A percentile compares a stretch with the other conserved stretches of the same genome.
Conservation (phyloP, 75 land plant species). For the Picea sitchensis region DNA sequence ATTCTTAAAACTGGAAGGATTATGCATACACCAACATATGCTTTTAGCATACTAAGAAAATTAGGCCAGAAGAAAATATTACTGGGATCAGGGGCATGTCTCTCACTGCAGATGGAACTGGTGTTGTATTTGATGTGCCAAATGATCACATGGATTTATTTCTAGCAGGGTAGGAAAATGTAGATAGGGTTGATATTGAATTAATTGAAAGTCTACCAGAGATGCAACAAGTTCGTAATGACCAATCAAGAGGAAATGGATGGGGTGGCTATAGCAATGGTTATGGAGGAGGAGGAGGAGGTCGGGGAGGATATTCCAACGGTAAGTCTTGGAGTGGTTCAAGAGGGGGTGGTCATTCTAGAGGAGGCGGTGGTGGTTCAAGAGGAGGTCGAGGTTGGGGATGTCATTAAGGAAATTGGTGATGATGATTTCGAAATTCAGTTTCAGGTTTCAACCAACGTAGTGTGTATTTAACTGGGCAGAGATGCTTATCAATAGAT, state of each 20-base stretch:
- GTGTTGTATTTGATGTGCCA: constrained; percentile 92
- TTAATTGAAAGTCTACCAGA: constrained; percentile 21
- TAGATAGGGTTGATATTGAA: constrained; percentile 16
- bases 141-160: constrained; percentile 48
- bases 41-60: constrained; percentile 54
- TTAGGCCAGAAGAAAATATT: constrained; percentile 71
- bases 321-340: constrained; percentile 16
- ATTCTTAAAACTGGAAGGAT: constrained; percentile 56
- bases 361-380: neutral
- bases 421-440: neutral
- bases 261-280: constrained; percentile 13
- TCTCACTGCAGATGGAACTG: constrained; percentile 78
- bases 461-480: too few species aligned
- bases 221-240: constrained; percentile 17
- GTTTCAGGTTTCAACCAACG: neutral
- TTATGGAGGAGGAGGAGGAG: constrained; percentile 11
- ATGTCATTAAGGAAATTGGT: neutral
- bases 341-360: constrained; percentile 6
- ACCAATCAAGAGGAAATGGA: constrained; percentile 24
- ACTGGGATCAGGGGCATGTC: constrained; percentile 61
- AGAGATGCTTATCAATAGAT: neutral
- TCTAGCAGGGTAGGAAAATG: constrained; percentile 56
- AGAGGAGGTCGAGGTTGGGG: constrained; percentile 8
- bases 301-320: constrained; percentile 17
- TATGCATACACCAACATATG: constrained; percentile 69